Percentiles rank a stretch among this genome's conserved stretches.
Evolutionary conservation across 2,329 filamentous ascomycete species (phyloP).

Genomic region (Aspergillus fructus): DNA sequence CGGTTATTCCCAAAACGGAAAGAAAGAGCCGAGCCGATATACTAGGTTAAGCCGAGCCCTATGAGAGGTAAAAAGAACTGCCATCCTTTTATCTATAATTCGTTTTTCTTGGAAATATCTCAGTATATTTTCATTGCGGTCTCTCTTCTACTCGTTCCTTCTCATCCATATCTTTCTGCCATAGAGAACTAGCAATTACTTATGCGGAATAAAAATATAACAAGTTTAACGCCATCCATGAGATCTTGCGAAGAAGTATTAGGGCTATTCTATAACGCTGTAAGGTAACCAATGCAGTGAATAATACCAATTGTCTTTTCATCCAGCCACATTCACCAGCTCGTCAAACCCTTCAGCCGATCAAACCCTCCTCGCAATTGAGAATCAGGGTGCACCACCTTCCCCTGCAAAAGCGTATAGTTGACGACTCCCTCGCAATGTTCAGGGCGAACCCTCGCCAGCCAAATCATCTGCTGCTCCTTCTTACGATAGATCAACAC

Average conservation of each 20-base stretch:
- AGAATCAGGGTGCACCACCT: slow-evolving; percentile 79
- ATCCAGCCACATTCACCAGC: slow-evolving; percentile 38
- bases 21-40: neutral
- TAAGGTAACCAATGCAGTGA: neutral
- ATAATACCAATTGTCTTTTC: neutral
- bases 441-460: slow-evolving; percentile 79
- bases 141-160: no score
- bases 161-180: no score
- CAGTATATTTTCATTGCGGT: no score
- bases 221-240: no score
- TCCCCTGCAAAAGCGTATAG: slow-evolving; percentile 83
- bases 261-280: no score
- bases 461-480: slow-evolving; percentile 64
- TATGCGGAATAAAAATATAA: no score
- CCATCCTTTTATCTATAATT: no score
- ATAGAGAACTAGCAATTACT: no score
- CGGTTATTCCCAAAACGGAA: neutral
- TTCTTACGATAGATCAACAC: slow-evolving; percentile 75
- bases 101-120: no score
- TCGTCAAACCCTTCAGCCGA: slow-evolving; percentile 68
- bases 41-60: neutral
- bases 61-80: no score
- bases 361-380: slow-evolving; percentile 87
- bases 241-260: no score
- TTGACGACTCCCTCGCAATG: slow-evolving; percentile 86